Conservation (phyloP, 768 basidiomycete species). For the Butyriboletus loyo region DNA sequence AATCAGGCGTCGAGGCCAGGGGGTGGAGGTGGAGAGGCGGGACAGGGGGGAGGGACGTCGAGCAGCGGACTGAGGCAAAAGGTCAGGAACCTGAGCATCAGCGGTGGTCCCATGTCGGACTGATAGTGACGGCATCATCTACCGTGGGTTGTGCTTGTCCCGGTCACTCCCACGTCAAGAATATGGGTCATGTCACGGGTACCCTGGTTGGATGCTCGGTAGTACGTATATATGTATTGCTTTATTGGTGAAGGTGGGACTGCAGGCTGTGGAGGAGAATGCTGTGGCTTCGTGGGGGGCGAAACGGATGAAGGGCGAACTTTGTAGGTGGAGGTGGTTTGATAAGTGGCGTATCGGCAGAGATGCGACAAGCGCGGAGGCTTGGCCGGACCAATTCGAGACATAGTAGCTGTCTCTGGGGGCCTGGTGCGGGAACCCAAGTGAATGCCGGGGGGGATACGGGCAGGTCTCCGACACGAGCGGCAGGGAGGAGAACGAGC, state of each 20-base stretch:
- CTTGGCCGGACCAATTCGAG: slow-evolving; percentile 21
- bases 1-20: slow-evolving; percentile 13
- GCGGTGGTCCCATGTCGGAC: slow-evolving; percentile 30
- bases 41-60: slow-evolving; percentile 24
- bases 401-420: slow-evolving; percentile 19
- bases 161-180: slow-evolving; percentile 21
- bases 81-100: slow-evolving; percentile 46
- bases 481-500: slow-evolving; percentile 11
- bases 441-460: slow-evolving; percentile 4
- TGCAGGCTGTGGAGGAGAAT: not conserved
- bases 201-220: not conserved
- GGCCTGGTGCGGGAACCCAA: slow-evolving; percentile 12
- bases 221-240: not conserved
- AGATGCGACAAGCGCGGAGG: slow-evolving; percentile 34
- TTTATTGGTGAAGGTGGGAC: not conserved
- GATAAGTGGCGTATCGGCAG: slow-evolving; percentile 29
- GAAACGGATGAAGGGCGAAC: slow-evolving; percentile 6
- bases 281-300: not conserved
- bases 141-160: slow-evolving; percentile 16
- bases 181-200: slow-evolving; percentile 4
- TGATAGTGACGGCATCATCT: slow-evolving; percentile 24
- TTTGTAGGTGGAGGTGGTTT: slow-evolving; percentile 25
- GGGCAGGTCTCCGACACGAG: slow-evolving; percentile 16
- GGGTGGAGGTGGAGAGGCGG: slow-evolving; percentile 12
- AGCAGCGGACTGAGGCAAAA: slow-evolving; percentile 43